Evolutionary conservation across 2,329 filamentous ascomycete species (phyloP).

Genomic region (Cyanodermella asteris): DNA sequence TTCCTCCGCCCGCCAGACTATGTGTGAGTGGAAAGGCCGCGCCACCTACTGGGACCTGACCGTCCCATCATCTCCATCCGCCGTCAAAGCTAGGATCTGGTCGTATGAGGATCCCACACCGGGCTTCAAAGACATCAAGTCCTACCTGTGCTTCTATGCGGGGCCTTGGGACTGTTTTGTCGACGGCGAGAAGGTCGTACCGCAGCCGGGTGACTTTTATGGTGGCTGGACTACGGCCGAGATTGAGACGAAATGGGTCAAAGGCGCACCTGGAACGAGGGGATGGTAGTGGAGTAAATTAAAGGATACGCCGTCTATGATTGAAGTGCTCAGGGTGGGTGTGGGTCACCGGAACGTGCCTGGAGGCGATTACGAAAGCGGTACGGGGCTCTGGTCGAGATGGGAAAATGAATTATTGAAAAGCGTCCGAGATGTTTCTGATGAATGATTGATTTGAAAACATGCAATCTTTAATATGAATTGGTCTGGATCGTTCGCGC

Average conservation of each 20-base stretch:
- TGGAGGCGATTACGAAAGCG: no score
- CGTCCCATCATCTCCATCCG: constrained; percentile 17
- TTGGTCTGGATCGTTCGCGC: no score
- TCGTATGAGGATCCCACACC: constrained; percentile 33
- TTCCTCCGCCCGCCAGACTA: constrained; percentile 22
- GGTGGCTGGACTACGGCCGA: constrained; percentile 43
- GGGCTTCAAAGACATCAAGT: constrained; percentile 30
- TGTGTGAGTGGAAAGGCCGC: constrained; percentile 39
- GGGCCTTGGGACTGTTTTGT: constrained; percentile 22
- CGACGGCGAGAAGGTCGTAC: constrained; percentile 24
- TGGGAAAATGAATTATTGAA: no score
- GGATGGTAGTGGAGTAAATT: no score
- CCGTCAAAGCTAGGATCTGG: constrained; percentile 33
- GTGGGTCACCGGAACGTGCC: no score
- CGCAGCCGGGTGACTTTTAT: constrained; percentile 41
- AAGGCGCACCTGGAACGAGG: constrained; percentile 22
- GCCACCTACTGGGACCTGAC: constrained; percentile 35
- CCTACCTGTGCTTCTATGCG: constrained; percentile 37
- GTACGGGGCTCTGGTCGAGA: no score
- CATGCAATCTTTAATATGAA: no score
- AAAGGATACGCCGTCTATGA: no score
- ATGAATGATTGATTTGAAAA: no score
- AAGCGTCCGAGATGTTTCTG: no score
- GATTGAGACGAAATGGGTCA: constrained; percentile 30
- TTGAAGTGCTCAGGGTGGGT: no score